A percentile compares a stretch with the other conserved stretches of the same genome.
Conservation (phyloP, 1,284 basidiomycete genomes). For the Heterobasidion irregulare region DNA sequence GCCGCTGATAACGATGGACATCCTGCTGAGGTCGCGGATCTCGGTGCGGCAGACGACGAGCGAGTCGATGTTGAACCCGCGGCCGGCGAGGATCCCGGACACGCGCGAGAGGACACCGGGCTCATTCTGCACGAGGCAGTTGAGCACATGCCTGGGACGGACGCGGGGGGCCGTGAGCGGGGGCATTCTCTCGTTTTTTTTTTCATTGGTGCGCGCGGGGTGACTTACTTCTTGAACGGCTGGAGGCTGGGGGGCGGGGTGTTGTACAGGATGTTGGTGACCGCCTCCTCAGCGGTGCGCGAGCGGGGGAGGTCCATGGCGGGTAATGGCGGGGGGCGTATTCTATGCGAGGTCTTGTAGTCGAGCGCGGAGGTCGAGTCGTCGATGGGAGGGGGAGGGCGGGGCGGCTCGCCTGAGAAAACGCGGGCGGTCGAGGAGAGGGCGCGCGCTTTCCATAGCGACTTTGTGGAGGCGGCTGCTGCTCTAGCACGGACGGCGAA, state of each 20-base stretch:
- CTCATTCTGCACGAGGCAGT: constrained; percentile 99
- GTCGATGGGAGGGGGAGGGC: constrained; percentile 65
- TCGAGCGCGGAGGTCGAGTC: constrained; percentile 93
- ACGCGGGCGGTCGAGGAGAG: constrained; percentile 25
- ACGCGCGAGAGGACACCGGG: constrained; percentile 97
- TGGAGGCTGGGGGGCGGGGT: constrained; percentile 89
- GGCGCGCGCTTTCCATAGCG: constrained; percentile 16
- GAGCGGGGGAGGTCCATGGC: constrained; percentile 65
- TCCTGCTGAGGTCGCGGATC: constrained; percentile 93
- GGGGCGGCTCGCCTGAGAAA: constrained; percentile 21
- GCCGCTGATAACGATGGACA: constrained; percentile 96
- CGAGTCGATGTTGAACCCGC: constrained; percentile 99
- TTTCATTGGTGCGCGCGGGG: no score
- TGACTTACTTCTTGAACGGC: constrained; percentile 84
- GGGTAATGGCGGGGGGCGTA: constrained; percentile 71
- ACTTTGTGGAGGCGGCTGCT: constrained; percentile 1
- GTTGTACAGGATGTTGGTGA: constrained; percentile 94
- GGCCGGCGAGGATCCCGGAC: constrained; percentile 92
- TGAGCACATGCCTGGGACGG: constrained; percentile 76
- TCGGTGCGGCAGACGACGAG: constrained; percentile 98
- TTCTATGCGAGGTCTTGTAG: constrained; percentile 76
- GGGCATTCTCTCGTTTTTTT: not conserved
- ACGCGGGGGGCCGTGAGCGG: not conserved
- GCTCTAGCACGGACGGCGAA: constrained; percentile 10
- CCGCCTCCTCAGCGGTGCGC: constrained; percentile 87